Conservation (phyloP, 768 basidiomycete genomes). For the Melanogaster broomeanus region DNA sequence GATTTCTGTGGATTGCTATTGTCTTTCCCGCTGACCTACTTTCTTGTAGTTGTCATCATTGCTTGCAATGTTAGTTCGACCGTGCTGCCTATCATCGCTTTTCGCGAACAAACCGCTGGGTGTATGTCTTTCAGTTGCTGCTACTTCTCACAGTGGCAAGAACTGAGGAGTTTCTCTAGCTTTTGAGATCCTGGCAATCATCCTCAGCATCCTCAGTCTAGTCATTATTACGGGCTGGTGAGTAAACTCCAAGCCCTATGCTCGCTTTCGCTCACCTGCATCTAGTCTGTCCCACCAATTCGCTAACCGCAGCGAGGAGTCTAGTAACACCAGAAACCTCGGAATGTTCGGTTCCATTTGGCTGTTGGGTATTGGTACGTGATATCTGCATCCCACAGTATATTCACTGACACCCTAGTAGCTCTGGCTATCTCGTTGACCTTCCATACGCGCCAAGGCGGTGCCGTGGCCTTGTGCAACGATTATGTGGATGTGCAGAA, state of each 20-base stretch:
- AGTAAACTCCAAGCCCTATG: background rate
- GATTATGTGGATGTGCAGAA: slow-evolving; percentile 27
- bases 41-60: slow-evolving; percentile 15
- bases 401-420: slow-evolving; percentile 7
- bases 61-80: slow-evolving; percentile 11
- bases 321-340: slow-evolving; percentile 25
- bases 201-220: slow-evolving; percentile 11
- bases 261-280: background rate
- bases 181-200: slow-evolving; percentile 21
- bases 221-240: slow-evolving; percentile 19
- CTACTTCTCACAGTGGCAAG: background rate
- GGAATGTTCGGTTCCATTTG: slow-evolving; percentile 20
- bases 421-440: slow-evolving; percentile 25
- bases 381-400: background rate
- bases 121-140: slow-evolving; percentile 13
- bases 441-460: slow-evolving; percentile 26
- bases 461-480: slow-evolving; percentile 21
- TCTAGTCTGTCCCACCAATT: slow-evolving; percentile 18
- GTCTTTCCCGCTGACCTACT: background rate
- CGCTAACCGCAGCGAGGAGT: slow-evolving; percentile 12
- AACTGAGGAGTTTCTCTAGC: slow-evolving; percentile 9
- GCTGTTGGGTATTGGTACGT: slow-evolving; percentile 20
- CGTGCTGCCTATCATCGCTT: slow-evolving; percentile 15
- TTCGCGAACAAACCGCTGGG: slow-evolving; percentile 22
- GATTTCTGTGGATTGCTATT: background rate